Percentiles rank a stretch among this genome's conserved stretches.
Evolutionary conservation across 306 rosid species (phyloP).

Genomic region (Rosa persica): DNA sequence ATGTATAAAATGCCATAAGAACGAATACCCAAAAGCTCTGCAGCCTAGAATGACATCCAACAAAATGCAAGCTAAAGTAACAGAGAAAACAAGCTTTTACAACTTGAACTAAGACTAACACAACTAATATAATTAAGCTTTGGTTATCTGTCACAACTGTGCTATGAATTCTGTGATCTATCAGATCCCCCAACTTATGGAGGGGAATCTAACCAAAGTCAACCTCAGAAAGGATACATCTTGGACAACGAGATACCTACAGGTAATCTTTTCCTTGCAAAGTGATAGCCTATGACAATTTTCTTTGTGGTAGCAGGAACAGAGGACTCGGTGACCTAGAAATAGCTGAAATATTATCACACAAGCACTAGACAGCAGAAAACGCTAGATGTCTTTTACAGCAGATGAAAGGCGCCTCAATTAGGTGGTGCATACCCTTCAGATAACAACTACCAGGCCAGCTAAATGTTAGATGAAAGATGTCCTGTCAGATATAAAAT

Average conservation of each 20-base stretch:
- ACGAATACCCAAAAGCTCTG: background rate
- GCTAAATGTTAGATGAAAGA: too few relatives aligned
- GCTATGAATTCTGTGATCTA: background rate
- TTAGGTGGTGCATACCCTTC: background rate
- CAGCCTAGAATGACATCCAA: background rate
- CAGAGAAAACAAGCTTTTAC: background rate
- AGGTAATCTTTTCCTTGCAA: background rate
- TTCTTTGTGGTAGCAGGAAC: background rate
- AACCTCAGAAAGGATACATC: background rate
- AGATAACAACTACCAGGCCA: background rate
- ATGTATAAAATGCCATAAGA: background rate
- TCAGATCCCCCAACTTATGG: background rate
- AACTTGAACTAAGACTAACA: background rate
- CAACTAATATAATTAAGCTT: background rate
- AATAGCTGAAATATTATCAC: too few relatives aligned
- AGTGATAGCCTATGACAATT: background rate
- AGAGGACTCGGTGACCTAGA: too few relatives aligned
- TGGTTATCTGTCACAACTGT: background rate
- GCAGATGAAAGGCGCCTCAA: background rate
- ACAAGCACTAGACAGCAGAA: background rate
- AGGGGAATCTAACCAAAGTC: background rate
- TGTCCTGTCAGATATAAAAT: background rate
- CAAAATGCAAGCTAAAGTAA: background rate
- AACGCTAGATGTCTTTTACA: background rate
- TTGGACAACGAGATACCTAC: background rate